Evolutionary conservation across 805 yeast species (phyloP).

Genomic region (Saturnispora zaruensis): DNA sequence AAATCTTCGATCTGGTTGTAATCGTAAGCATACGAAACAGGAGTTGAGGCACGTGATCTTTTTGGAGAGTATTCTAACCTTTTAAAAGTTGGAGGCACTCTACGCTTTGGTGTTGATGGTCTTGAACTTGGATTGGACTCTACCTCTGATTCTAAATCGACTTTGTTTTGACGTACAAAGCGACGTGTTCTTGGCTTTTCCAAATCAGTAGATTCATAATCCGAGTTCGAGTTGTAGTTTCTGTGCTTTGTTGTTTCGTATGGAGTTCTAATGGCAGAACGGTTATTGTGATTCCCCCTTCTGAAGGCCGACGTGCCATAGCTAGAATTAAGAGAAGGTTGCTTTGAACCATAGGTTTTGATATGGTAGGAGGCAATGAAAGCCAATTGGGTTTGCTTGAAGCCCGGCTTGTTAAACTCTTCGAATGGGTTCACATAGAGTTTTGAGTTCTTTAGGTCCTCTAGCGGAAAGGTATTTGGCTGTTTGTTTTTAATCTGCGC

Average conservation of each 20-base stretch:
- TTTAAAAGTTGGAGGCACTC: conserved; percentile 1
- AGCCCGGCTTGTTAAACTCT: conserved; percentile 34
- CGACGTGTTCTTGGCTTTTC: conserved; percentile 58
- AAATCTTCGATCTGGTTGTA: conserved; percentile 74
- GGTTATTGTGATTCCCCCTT: neutral
- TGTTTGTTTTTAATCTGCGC: neutral
- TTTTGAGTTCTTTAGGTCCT: conserved; percentile 34
- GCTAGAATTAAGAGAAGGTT: conserved; percentile 7
- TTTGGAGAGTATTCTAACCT: conserved; percentile 23
- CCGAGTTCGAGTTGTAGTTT: conserved; percentile 23
- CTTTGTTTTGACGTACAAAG: conserved; percentile 28
- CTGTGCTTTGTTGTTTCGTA: conserved; percentile 6
- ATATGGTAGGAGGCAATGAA: conserved; percentile 46
- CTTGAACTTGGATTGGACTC: conserved; percentile 21
- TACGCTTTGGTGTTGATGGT: conserved; percentile 26
- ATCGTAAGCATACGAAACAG: conserved; percentile 44
- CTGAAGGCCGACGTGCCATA: conserved; percentile 6
- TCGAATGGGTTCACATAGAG: conserved; percentile 47
- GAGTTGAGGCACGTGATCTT: conserved; percentile 24
- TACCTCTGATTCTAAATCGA: conserved; percentile 26
- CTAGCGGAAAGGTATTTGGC: conserved; percentile 35
- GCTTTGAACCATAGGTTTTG: conserved; percentile 12
- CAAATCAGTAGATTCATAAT: conserved; percentile 28
- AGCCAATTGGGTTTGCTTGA: conserved; percentile 40
- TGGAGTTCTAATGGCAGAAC: conserved; percentile 4